phyloP scores from a whole-genome alignment of 352 stramenopile genomes.

The Phytophthora pisi region DNA sequence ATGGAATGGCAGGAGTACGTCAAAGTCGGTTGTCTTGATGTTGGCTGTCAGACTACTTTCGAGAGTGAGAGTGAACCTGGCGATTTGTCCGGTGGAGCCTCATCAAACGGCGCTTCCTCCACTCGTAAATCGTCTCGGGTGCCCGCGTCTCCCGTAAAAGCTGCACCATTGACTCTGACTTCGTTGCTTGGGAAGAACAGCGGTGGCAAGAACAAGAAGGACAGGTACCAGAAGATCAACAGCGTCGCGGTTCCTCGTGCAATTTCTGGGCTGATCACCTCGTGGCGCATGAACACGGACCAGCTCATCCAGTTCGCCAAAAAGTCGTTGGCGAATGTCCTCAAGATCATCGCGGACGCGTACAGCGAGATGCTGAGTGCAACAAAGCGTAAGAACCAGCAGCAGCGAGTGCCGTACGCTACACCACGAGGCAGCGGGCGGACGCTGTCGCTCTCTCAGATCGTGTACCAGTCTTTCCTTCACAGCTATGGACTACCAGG shows the following conservation, averaged over 20 bases:
- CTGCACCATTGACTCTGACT: conserved; percentile 54
- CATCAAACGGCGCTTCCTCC: background rate
- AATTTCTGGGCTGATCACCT: conserved; percentile 73
- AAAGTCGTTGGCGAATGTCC: conserved; percentile 67
- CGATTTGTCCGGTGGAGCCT: background rate
- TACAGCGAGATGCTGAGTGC: conserved; percentile 79
- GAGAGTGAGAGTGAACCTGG: conserved; percentile 26
- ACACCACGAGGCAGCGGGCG: conserved; percentile 31
- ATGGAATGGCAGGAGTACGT: conserved; percentile 74
- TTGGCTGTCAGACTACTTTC: conserved; percentile 55
- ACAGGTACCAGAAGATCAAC: conserved; percentile 82
- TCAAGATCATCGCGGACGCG: conserved; percentile 73
- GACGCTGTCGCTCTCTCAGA: conserved; percentile 62
- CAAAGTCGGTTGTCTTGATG: conserved; percentile 49
- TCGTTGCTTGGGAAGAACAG: conserved; percentile 47
- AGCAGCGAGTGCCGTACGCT: conserved; percentile 28
- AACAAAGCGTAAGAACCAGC: conserved; percentile 50
- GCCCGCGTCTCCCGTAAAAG: conserved; percentile 26
- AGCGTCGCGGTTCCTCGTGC: conserved; percentile 62
- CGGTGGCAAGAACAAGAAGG: conserved; percentile 42
- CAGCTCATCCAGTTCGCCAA: conserved; percentile 82
- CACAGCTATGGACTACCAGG: conserved; percentile 77
- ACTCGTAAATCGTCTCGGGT: conserved; percentile 2
- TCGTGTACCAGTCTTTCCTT: conserved; percentile 85
- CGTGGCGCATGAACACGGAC: conserved; percentile 84